phyloP scores from a whole-genome alignment of 805 yeast genomes.

The Metschnikowia aberdeeniae region DNA sequence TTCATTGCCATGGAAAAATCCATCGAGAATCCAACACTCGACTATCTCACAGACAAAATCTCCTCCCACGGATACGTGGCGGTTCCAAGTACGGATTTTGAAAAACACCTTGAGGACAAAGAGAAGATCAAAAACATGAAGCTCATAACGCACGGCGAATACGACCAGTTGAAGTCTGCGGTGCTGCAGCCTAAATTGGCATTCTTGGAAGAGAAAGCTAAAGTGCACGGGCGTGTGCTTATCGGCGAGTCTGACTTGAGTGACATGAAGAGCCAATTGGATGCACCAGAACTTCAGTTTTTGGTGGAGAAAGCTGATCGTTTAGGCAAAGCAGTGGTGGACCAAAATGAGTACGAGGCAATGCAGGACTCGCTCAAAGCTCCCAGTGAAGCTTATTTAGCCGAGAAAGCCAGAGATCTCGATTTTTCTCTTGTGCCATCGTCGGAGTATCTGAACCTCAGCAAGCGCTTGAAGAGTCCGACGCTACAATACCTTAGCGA shows the following conservation, averaged over 20 bases:
- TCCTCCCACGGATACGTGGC: slow-evolving; percentile 17
- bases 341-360: slow-evolving; percentile 9
- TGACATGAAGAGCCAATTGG: slow-evolving; percentile 16
- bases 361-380: slow-evolving; percentile 6
- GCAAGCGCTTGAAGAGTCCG: slow-evolving; percentile 9
- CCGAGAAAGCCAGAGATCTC: slow-evolving; percentile 7
- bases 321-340: slow-evolving; percentile 8
- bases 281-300: slow-evolving; percentile 12
- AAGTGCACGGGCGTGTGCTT: slow-evolving; percentile 9
- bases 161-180: slow-evolving; percentile 11
- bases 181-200: slow-evolving; percentile 11
- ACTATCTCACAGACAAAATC: slow-evolving; percentile 15
- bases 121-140: slow-evolving; percentile 25
- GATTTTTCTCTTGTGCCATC: slow-evolving; percentile 7
- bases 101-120: slow-evolving; percentile 25
- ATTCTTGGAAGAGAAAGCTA: slow-evolving; percentile 17
- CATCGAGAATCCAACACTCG: slow-evolving; percentile 20
- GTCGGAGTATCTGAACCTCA: slow-evolving; percentile 8
- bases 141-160: slow-evolving; percentile 19
- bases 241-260: slow-evolving; percentile 13
- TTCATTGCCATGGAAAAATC: slow-evolving; percentile 9
- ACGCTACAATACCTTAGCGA: slow-evolving; percentile 10
- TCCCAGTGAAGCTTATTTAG: slow-evolving; percentile 9
- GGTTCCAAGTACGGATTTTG: slow-evolving; percentile 17
- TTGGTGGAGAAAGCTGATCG: slow-evolving; percentile 13